phyloP scores from a whole-genome alignment of 345 rosid genomes.

The Salix arbutifolia region DNA sequence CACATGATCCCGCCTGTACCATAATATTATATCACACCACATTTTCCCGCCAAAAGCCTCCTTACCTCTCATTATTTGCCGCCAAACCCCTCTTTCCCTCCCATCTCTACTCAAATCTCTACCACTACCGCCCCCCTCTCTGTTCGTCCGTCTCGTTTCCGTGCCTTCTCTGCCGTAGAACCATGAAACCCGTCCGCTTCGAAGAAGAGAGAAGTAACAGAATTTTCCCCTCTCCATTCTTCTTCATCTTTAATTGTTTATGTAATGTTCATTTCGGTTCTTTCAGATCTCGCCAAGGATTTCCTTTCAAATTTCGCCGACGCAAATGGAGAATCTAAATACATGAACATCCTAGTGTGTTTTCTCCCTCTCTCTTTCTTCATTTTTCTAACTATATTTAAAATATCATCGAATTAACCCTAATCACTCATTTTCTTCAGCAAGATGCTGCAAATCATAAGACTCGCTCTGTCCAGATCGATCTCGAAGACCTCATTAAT shows the following conservation, averaged over 20 bases:
- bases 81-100: conserved; percentile 5
- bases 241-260: not conserved
- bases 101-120: conserved; percentile 11
- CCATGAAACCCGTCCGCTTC: conserved; percentile 62
- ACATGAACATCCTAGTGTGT: conserved; percentile 79
- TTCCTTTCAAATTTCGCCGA: conserved; percentile 69
- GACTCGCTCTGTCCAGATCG: conserved; percentile 69
- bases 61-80: not conserved
- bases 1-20: not conserved
- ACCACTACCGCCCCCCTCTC: not conserved
- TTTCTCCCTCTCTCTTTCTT: not conserved
- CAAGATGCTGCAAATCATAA: conserved; percentile 85
- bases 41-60: conserved; percentile 47
- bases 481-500: conserved; percentile 68
- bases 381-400: not conserved
- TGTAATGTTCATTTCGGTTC: not conserved
- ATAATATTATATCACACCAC: not conserved
- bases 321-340: conserved; percentile 67
- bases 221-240: not conserved
- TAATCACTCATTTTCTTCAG: conserved; percentile 33
- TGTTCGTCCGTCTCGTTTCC: not conserved
- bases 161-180: conserved; percentile 1
- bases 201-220: conserved; percentile 56
- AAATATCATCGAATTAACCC: not conserved
- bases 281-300: conserved; percentile 64